Base-by-base conservation (phyloP, 164 flowering plant species). In the Vitis rupestris region DNA sequence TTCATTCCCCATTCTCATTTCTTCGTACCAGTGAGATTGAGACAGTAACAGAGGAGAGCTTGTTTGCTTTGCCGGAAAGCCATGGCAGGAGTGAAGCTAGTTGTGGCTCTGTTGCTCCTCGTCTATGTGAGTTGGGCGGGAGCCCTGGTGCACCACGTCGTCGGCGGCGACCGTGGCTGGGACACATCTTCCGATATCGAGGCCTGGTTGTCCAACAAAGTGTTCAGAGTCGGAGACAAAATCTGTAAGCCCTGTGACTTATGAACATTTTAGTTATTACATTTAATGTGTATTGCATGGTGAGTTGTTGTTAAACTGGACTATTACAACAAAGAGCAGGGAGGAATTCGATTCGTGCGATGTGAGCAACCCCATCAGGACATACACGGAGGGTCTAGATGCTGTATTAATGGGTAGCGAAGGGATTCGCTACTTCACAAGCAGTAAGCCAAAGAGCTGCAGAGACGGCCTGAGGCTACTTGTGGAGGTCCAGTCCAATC, bases 141-240 rank as follows among this genome's bases (percentile, higher is more conserved):
- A 64, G 94, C 87, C 11, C 79, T 82, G 61, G 78, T 79, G 71
- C 93, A 93, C 72, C 98, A 91, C 77, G 89, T 91, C n/a, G 91
- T 90, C 1, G 97, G 96, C 3, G 92, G 80, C 0, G 97, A 93
- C 59, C 87, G 83, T 51, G 97, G 97, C 4, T 93, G 95, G 97
- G 94, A 83, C 54, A 67, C 74, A 0, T 37, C 79, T 50, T 61
- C 86, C 53, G 82, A 88, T 63, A 23, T 93, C 68, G 65, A 50
- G 10, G 71, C 84, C 2, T 90, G 97, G 98, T 75, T 88, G 10
- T 55, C 87, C 50, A 80, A 76, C 44, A 82, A 81, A 60, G 27
- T 55, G 68, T 93, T 90, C 87, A 68, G 69, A 58, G 91, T 88
- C 56, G 98, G 98, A 5, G 98, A 93, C 68, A 78, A 75, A 59